These are phyloP conservation scores for Multifurca ochricompacta DNA, from an alignment of 768 basidiomycete species.

Conservation along the genomic window DNA sequence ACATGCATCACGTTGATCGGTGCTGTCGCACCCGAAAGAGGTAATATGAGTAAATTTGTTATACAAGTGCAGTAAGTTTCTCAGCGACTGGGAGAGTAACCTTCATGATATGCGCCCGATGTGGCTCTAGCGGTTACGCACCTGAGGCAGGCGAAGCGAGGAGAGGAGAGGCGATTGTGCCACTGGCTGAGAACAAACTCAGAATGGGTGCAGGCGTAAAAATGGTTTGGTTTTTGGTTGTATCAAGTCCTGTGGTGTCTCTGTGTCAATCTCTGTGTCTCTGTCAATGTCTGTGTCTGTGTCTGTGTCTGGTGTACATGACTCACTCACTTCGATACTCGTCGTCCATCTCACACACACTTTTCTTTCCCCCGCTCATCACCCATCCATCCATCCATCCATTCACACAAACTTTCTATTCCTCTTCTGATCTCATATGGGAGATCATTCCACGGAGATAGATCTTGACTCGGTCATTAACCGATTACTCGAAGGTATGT, in stretches of 20 bases:
- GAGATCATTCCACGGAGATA: slow-evolving; percentile 77
- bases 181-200: no score
- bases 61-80: neutral
- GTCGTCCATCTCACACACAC: no score
- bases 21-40: neutral
- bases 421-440: slow-evolving; percentile 38
- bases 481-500: slow-evolving; percentile 91
- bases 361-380: no score
- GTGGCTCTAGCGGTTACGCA: neutral
- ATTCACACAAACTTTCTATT: no score
- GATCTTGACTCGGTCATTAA: slow-evolving; percentile 99
- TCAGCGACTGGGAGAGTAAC: neutral
- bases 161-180: neutral
- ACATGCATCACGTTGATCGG: slow-evolving; percentile 1
- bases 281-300: no score
- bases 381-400: no score
- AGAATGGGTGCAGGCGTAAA: no score
- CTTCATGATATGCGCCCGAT: neutral
- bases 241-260: no score
- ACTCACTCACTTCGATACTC: no score
- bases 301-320: no score
- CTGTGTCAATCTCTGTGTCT: no score
- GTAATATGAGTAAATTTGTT: neutral
- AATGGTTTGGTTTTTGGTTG: no score
- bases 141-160: neutral